These are phyloP conservation scores for Sporisorium reilianum DNA, from an alignment of 1,284 basidiomycete species.

Conservation along the genomic window DNA sequence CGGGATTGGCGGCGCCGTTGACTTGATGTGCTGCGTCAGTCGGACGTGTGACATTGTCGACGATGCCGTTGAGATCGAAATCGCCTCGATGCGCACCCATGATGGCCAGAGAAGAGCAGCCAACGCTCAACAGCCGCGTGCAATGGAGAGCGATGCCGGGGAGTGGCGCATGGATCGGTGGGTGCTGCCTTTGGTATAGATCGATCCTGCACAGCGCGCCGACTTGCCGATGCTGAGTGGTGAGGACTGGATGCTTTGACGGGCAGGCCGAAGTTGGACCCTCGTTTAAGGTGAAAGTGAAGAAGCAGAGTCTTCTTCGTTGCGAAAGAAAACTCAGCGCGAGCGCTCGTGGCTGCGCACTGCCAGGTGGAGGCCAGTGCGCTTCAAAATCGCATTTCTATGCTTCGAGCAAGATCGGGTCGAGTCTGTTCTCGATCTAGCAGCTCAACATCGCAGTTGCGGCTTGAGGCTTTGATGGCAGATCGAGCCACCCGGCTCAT, in stretches of 20 bases:
- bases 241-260: background rate
- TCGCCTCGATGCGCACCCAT: constrained; percentile 28
- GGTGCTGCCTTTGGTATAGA: background rate
- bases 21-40: constrained; percentile 6
- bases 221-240: background rate
- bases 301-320: constrained; percentile 2
- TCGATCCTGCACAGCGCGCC: background rate
- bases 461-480: background rate
- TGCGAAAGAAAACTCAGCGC: constrained; percentile 5
- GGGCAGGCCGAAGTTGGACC: background rate
- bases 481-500: too few relatives aligned
- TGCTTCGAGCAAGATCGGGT: constrained; percentile 15
- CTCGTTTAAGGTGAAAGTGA: background rate
- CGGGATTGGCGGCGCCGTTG: constrained; percentile 5
- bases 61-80: constrained; percentile 18
- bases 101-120: constrained; percentile 3
- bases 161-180: background rate
- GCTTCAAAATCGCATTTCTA: constrained; percentile 1
- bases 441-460: background rate
- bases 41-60: constrained; percentile 35
- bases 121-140: background rate
- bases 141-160: background rate
- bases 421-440: background rate
- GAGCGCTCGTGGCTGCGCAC: background rate
- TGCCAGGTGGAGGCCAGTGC: constrained; percentile 43